Base-by-base conservation (phyloP, 805 yeast species). In the Candida yuanshanica region DNA sequence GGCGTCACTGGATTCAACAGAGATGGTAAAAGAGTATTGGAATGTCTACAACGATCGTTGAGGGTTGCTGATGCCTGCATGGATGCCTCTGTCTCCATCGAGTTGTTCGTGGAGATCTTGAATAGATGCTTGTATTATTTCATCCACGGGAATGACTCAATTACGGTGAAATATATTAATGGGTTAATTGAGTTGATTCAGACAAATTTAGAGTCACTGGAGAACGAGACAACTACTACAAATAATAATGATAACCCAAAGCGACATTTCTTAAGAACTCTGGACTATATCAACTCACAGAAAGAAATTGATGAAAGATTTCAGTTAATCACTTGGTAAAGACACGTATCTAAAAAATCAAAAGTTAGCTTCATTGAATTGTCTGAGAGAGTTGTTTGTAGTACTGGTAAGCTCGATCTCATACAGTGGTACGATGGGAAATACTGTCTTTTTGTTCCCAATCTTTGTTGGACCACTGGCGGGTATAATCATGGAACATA, bases 41-140 rank as follows among this genome's bases (percentile, higher is more conserved):
- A 93, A 56, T 89, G 96, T 59, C 70, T 91, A 35, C 96, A 89
- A 60, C 79, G 91, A 51, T 79, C 97, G 1, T 62, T 91, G 14
- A 70, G 97, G 35, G 87, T 88, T 7, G 96, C 97, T 0, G 98
- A 93, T 59, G 83, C 93, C n/a, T 85, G 93, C 43, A 81, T 90
- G 81, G 98, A 91, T 56, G 68, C 65, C 38, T 74, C 70, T 33
- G 82, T 79, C 35, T 83, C 88, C 26, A 68, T 84, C 42, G 91
- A 87, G 62, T 69, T 93, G 41, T 90, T 91, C 66, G 81, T 91
- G 35, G 98, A 93, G 64, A 88, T 93, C 17, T 68, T 93, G 49
- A 87, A 88, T 65, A 76, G 88, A 47, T 88, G 95, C 47, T 63
- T 91, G 27, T 87, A 89, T 56, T 93, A 83, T 62, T 83, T 84